Evolutionary conservation across 2,329 filamentous ascomycete species (phyloP).

Genomic region (Gaeumannomyces sp.): DNA sequence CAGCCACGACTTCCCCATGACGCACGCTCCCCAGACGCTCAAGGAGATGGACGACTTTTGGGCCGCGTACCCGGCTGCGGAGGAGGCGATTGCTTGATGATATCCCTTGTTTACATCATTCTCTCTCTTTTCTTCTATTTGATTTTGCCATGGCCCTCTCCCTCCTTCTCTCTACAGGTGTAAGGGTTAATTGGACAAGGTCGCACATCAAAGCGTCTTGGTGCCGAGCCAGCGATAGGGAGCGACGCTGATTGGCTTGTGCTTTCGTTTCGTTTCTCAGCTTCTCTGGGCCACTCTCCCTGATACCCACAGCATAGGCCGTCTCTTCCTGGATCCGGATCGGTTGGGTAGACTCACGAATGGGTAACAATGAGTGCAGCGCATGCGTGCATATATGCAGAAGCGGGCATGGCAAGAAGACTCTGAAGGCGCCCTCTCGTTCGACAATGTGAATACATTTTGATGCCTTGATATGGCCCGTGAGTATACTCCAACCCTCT

Average conservation of each 20-base stretch:
- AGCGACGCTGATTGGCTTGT: too few species aligned
- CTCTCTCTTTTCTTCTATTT: background rate
- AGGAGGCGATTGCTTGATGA: conserved; percentile 7
- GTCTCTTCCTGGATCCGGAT: background rate
- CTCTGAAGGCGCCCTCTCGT: too few species aligned
- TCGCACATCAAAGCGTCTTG: too few species aligned
- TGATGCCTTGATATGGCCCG: too few species aligned
- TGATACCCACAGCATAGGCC: too few species aligned
- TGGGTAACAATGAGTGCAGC: background rate
- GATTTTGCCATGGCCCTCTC: too few species aligned
- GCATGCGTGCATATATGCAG: background rate
- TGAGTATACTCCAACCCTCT: too few species aligned
- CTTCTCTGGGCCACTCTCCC: too few species aligned
- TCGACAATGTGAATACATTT: too few species aligned
- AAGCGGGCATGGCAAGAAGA: too few species aligned
- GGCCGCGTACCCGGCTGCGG: conserved; percentile 19
- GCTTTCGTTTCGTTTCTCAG: too few species aligned
- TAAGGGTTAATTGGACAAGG: background rate
- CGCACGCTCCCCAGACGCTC: conserved; percentile 39
- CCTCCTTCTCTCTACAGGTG: background rate
- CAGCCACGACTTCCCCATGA: conserved; percentile 57
- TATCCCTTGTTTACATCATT: background rate
- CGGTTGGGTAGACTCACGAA: background rate
- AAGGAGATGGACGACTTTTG: conserved; percentile 43
- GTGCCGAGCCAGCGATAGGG: too few species aligned